A percentile compares a stretch with the other conserved stretches of the same genome.
These are phyloP conservation scores for Boletellus ananiceps DNA, from an alignment of 768 basidiomycete genomes.

Conservation along the genomic window DNA sequence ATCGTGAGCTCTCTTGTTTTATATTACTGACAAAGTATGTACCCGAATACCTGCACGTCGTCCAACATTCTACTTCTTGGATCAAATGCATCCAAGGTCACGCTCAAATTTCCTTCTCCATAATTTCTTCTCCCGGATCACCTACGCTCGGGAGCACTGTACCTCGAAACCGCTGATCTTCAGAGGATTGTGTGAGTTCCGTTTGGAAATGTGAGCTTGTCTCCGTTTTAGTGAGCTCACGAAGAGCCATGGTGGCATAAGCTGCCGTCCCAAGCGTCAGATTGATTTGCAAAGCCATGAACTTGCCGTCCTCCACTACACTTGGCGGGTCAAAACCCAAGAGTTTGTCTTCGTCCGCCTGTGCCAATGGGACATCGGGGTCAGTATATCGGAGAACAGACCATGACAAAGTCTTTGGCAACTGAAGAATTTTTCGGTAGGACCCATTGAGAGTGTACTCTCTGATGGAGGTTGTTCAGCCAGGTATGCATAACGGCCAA, in stretches of 20 bases:
- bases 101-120: neutral
- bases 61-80: too few species aligned
- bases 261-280: conserved; percentile 86
- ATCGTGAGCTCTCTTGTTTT: too few species aligned
- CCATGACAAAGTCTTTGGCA: conserved; percentile 82
- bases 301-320: conserved; percentile 67
- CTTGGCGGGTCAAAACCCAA: conserved; percentile 74
- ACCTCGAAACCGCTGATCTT: conserved; percentile 78
- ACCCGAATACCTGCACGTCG: neutral
- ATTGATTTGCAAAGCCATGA: conserved; percentile 82
- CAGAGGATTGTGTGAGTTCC: conserved; percentile 67
- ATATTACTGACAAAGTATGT: neutral
- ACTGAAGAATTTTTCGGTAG: conserved; percentile 87
- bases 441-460: conserved; percentile 92
- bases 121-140: conserved; percentile 21
- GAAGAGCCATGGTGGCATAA: conserved; percentile 97
- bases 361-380: conserved; percentile 86
- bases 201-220: conserved; percentile 91
- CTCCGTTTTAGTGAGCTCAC: conserved; percentile 93
- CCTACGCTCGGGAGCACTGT: conserved; percentile 23
- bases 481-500: neutral
- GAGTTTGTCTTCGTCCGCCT: conserved; percentile 92
- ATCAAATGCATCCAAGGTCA: neutral
- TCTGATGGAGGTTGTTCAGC: conserved; percentile 38
- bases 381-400: conserved; percentile 83